Evolutionary conservation across 768 basidiomycete species (phyloP), one percentile per base, ranked within the genome.

Genomic region (Mycena albidolilacea): DNA sequence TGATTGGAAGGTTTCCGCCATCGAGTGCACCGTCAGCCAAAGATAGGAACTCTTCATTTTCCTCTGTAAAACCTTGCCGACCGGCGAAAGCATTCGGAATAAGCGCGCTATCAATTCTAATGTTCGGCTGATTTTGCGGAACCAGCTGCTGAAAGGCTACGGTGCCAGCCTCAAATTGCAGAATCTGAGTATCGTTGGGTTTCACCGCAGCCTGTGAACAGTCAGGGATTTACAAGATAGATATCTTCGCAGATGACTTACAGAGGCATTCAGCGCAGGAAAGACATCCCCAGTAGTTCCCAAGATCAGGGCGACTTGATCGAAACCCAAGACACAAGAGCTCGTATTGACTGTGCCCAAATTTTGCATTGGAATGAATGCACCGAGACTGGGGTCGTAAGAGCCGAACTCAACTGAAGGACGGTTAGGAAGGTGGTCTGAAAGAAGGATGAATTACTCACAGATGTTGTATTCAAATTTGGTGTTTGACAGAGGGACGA

Each of bases 281-380:
- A 85, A 85, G 35, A 85, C 54, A 37, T 78, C 80, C 21, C 81
- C 83, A 0, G 87, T 88, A 0, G 85, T 81, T 5, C 84, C 88
- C 17, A 85, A 79, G 17, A 88, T 79, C 17, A 81, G 68, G 3
- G 81, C 61, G 0, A 74, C 75, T 54, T 85, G 83, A n/a, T 84
- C 84, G 62, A 80, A 84, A 54, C 82, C 81, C 2, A 80, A 79
- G 6, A 84, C 59, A 23, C 83, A 85, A 38, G 79, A 43, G 37
- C 70, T 81, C 14, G 69, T 73, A 52, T 83, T 84, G 8, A 66
- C 78, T 30, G 82, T 82, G 8, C 90, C 89, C 23, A 88, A 70
- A 73, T 85, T 87, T 71, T 86, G 81, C 43, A 86, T 81, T 0
- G 84, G 82, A 2, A 83, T 83, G 61, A 88, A 89, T 5, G 88